phyloP scores from a whole-genome alignment of 78 protist species.

The Dictyostelium capitatum region DNA sequence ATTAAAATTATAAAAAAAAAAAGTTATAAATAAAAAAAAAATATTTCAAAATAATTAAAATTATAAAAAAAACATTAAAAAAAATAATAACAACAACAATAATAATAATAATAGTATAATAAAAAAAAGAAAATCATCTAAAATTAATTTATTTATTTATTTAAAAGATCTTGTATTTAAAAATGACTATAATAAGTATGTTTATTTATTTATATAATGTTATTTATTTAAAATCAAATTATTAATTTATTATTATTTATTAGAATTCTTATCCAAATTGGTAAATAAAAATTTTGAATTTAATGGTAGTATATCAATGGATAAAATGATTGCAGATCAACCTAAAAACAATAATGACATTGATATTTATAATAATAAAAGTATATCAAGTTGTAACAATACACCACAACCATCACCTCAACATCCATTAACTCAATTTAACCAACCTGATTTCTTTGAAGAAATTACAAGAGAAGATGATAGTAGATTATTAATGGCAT shows the following conservation, averaged over 20 bases:
- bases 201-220: background rate
- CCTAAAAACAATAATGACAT: background rate
- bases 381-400: constrained; percentile 14
- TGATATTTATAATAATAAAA: background rate
- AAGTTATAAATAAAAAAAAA: too few relatives aligned
- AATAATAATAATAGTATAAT: background rate
- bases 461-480: constrained; percentile 23
- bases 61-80: background rate
- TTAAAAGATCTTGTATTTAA: background rate
- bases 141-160: constrained; percentile 11
- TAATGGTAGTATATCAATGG: background rate
- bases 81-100: background rate
- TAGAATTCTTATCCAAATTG: constrained; percentile 23
- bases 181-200: constrained; percentile 7
- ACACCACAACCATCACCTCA: constrained; percentile 18
- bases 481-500: background rate
- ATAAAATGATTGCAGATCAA: background rate
- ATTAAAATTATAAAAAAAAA: too few relatives aligned
- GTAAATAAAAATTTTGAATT: background rate
- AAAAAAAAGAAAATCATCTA: background rate
- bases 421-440: background rate
- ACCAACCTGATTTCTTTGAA: constrained; percentile 17
- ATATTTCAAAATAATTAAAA: background rate
- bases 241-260: background rate
- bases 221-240: background rate